phyloP scores from a whole-genome alignment of 768 basidiomycete genomes.

The Gloeostereum incarnatum region DNA sequence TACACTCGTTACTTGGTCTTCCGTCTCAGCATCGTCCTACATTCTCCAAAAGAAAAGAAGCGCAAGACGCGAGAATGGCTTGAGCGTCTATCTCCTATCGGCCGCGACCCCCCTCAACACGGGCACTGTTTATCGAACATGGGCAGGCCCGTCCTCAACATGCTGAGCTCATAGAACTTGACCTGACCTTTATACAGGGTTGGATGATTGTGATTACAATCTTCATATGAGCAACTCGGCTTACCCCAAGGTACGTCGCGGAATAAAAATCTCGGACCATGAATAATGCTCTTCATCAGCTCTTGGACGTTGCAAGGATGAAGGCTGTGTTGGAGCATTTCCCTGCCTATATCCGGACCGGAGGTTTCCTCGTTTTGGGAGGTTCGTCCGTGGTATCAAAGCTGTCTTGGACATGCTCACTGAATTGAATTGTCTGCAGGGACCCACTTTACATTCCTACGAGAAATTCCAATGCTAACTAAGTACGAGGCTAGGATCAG shows the following conservation, averaged over 20 bases:
- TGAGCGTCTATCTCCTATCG: slow-evolving; percentile 3
- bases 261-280: too few species aligned
- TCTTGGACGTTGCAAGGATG: slow-evolving; percentile 39
- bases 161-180: not conserved
- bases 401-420: not conserved
- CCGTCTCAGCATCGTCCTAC: not conserved
- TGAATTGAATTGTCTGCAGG: slow-evolving; percentile 21
- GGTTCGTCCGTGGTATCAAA: slow-evolving; percentile 18
- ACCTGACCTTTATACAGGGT: too few species aligned
- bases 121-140: slow-evolving; percentile 1
- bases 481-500: slow-evolving; percentile 51
- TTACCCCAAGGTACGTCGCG: slow-evolving; percentile 6
- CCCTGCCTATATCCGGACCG: slow-evolving; percentile 46
- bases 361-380: slow-evolving; percentile 55
- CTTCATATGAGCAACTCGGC: slow-evolving; percentile 9
- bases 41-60: not conserved
- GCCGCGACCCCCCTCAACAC: slow-evolving; percentile 2
- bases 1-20: not conserved
- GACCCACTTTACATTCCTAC: slow-evolving; percentile 60
- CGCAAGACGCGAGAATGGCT: slow-evolving; percentile 1
- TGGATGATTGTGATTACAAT: slow-evolving; percentile 9
- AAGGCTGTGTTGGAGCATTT: slow-evolving; percentile 38
- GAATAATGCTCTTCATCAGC: slow-evolving; percentile 13
- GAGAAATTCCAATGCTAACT: slow-evolving; percentile 58
- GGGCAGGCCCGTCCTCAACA: slow-evolving; percentile 2